Base-by-base conservation (phyloP, 148 eudicot genomes). In the Fagopyrum homotropicum region DNA sequence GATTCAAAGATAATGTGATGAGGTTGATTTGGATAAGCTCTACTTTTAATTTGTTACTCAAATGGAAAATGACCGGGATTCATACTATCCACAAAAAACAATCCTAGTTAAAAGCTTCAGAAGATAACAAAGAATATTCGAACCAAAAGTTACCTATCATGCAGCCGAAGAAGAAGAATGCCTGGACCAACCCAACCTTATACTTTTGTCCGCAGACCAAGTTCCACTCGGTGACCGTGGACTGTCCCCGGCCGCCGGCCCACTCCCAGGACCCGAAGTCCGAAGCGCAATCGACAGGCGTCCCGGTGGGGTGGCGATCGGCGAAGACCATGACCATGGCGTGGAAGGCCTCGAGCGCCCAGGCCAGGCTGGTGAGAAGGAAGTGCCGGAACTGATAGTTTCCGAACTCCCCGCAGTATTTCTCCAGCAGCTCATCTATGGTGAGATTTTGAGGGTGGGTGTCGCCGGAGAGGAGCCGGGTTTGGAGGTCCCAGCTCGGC, bases 291-390 rank as follows among this genome's bases (percentile, higher is more conserved):
- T 35, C 40, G 3, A 35, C 40, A 35, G 56, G 89, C 81, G 6
- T 87, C 90, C 4, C 84, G 81, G 0, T 78, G 26, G 98, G 98
- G 55, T 92, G 88, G 7, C 89, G 96, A 78, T 94, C 98, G 3
- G 97, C 88, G 51, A 94, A 94, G 4, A 94, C 90, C 92, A 94
- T 90, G 60, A 94, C 93, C 98, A 94, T 94, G 47, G 93, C 86
- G 75, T 91, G 98, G 22, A 94, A 89, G 5, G 90, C 98, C 87
- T 94, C 98, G 1, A 94, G 80, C 11, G 97, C 96, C 97, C 98
- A 94, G 2, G 97, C 98, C 16, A 94, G 45, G 81, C 89, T 85
- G 1, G 97, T 90, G 4, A 94, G 48, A 0, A 92, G 81, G 17
- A 94, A 92, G 83, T 94, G 98, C 26, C 74, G 76, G 17, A 92